phyloP scores from a whole-genome alignment of 805 yeast species.

The Priceomyces carsonii region DNA sequence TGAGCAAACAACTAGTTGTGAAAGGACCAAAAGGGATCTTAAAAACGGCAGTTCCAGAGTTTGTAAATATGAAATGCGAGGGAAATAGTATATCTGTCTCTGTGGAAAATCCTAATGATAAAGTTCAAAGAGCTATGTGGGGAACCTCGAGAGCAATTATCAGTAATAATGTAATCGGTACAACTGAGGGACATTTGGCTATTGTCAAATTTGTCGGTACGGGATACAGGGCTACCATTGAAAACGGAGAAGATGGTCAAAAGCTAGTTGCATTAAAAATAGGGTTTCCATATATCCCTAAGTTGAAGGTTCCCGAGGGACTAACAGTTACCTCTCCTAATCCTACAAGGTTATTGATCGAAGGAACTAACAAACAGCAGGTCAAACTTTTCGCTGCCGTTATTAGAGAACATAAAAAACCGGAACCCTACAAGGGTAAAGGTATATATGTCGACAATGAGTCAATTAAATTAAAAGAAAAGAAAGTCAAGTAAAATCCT shows the following conservation, averaged over 20 bases:
- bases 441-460: slow-evolving; percentile 93
- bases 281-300: slow-evolving; percentile 83
- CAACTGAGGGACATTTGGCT: slow-evolving; percentile 88
- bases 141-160: slow-evolving; percentile 85
- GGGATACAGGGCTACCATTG: slow-evolving; percentile 89
- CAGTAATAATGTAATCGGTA: slow-evolving; percentile 80
- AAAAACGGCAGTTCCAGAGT: slow-evolving; percentile 67
- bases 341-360: slow-evolving; percentile 82
- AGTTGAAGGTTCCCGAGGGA: slow-evolving; percentile 74
- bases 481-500: slow-evolving; percentile 96
- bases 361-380: slow-evolving; percentile 86
- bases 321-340: slow-evolving; percentile 74
- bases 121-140: slow-evolving; percentile 87
- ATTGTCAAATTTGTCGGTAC: slow-evolving; percentile 92
- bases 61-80: slow-evolving; percentile 49
- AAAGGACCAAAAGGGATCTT: slow-evolving; percentile 79
- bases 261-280: slow-evolving; percentile 74
- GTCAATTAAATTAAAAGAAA: slow-evolving; percentile 85
- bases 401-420: slow-evolving; percentile 84
- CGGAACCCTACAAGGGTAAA: slow-evolving; percentile 98
- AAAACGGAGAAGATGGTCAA: slow-evolving; percentile 45
- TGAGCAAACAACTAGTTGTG: slow-evolving; percentile 61
- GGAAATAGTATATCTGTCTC: slow-evolving; percentile 48
- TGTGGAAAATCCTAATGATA: slow-evolving; percentile 57
- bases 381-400: slow-evolving; percentile 87